Base-by-base conservation (phyloP, 2,329 filamentous ascomycete species). In the Emmonsia crescens region DNA sequence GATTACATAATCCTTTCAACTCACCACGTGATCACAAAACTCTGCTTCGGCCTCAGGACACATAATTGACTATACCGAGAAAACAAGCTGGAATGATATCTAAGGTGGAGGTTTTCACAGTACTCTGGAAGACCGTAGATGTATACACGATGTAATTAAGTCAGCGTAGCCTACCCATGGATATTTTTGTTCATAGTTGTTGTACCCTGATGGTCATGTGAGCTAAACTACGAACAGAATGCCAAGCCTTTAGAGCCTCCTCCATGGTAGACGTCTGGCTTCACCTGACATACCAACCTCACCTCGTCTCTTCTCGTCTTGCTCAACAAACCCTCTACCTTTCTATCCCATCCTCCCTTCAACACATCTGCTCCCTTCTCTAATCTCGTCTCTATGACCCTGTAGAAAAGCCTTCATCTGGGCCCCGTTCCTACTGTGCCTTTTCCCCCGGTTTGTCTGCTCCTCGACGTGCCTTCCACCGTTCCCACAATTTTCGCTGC, bases 401-500 rank as follows among this genome's bases (percentile, higher is more conserved):
- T 21, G 52, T 56, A 56, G 52, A 36, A 27, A 40, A 56, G n/a
- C 21, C 12, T 36, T 16, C 52, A 40, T 24, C 19, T 56, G 9
- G 33, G 12, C 33, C 3, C n/a, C 21, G n/a, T 40, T 56, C 5
- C 52, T 29, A 27, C n/a, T 16, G 21, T 56, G 36, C 19, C 52
- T 5, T 48, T 58, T 44, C 9, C 40, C 14, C 16, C 56, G 5
- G 40, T 58, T 58, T 21, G 24, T 58, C n/a, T 29, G 40, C 56
- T 44, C 56, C 44, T 58, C 40, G 56, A 46, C 56, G 56, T 31
- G 44, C 56, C 40, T n/a, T 40, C 4, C 33, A 14, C 33, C 52
- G 12, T 12, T 56, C 52, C 52, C 52, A 73, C 70, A 72, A 68
- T 73, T 69, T 74, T 71, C 64, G 68, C 69, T 70, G 68, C 70